Conservation (phyloP, 73 alveolate species). For the Paramecium primaurelia region DNA sequence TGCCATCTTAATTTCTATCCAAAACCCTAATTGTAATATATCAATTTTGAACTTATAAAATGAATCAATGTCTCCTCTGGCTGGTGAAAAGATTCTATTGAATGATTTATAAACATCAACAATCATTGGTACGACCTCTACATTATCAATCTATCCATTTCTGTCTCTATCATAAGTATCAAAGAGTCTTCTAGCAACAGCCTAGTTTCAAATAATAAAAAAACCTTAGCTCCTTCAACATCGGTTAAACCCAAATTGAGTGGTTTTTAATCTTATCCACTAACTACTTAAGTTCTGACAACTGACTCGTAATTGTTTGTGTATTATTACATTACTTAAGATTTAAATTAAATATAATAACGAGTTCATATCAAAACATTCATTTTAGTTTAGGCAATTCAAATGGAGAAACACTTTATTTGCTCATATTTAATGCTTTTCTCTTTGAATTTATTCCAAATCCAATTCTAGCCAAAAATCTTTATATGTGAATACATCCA, state of each 20-base stretch:
- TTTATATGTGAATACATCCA: conserved; percentile 7
- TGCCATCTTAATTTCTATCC: conserved; percentile 34
- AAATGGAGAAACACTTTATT: conserved; percentile 42
- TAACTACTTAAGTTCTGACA: conserved; percentile 19
- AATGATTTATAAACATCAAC: conserved; percentile 46
- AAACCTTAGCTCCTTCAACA: conserved; percentile 37
- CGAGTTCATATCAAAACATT: background rate
- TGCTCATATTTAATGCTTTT: background rate
- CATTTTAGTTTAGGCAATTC: conserved; percentile 41
- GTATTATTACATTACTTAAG: background rate
- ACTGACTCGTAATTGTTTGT: conserved; percentile 26
- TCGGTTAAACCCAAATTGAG: conserved; percentile 30
- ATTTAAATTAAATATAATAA: conserved; percentile 1
- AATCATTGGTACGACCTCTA: conserved; percentile 45
- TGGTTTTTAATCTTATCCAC: conserved; percentile 25
- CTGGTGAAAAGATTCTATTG: conserved; percentile 44
- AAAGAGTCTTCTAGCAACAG: conserved; percentile 52
- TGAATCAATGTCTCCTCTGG: conserved; percentile 52
- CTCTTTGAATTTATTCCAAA: conserved; percentile 29
- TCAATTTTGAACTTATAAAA: background rate
- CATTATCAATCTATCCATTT: conserved; percentile 47
- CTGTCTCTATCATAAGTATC: conserved; percentile 51
- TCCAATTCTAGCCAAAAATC: conserved; percentile 34
- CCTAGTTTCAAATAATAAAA: background rate
- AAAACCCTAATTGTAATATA: background rate